phyloP scores from a whole-genome alignment of 176 grass and related monocot genomes.

The Triticum turgidum region DNA sequence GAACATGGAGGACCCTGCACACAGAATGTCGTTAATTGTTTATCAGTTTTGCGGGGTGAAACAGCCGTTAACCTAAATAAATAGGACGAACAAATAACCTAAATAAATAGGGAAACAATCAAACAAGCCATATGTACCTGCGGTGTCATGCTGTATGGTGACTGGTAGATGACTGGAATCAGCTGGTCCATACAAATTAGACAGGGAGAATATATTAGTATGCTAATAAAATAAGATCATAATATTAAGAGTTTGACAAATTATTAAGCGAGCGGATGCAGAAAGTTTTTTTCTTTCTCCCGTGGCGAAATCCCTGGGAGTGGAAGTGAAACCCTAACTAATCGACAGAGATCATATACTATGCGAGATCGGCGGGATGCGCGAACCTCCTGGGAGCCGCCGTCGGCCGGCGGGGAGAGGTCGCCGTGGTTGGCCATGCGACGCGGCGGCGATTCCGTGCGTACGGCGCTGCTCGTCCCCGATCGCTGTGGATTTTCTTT shows the following conservation, averaged over 20 bases:
- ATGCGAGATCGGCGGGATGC: neutral
- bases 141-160: neutral
- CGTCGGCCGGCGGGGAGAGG: neutral
- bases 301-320: neutral
- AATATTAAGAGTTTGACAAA: too few relatives aligned
- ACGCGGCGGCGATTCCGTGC: neutral
- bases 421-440: neutral
- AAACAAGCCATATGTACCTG: neutral
- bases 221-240: too few relatives aligned
- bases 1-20: neutral
- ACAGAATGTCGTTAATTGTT: neutral
- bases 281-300: neutral
- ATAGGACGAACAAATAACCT: neutral
- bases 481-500: neutral
- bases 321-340: neutral
- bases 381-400: neutral
- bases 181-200: too few relatives aligned
- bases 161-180: neutral
- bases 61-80: neutral
- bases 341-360: neutral
- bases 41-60: neutral
- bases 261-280: too few relatives aligned
- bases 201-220: too few relatives aligned
- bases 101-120: neutral
- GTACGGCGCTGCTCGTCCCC: neutral